phyloP scores from a whole-genome alignment of 2,329 filamentous ascomycete species.

The Pseudogymnoascus sp. region DNA sequence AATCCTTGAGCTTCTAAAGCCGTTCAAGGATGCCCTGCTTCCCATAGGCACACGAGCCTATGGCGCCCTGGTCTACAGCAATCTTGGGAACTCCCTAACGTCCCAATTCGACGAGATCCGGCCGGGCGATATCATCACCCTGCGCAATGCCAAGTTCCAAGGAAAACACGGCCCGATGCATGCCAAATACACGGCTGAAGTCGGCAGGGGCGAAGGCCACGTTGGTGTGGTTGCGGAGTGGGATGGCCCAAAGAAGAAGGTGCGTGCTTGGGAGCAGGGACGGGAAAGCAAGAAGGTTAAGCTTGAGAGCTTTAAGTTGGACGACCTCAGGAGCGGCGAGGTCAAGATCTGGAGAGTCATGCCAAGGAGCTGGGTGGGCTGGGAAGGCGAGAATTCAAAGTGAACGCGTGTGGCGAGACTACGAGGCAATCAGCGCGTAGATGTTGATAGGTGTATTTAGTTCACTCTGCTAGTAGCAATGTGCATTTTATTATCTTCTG shows the following conservation, averaged over 20 bases:
- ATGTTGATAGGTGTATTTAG: background rate
- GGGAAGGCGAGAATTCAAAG: conserved; percentile 56
- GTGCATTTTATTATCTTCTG: conserved; percentile 4
- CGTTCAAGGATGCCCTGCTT: conserved; percentile 63
- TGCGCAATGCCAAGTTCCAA: conserved; percentile 90
- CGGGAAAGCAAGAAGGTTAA: conserved; percentile 90
- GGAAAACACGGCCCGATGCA: conserved; percentile 94
- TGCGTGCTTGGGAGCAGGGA: conserved; percentile 90
- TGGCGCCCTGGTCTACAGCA: conserved; percentile 87
- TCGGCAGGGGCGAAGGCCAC: conserved; percentile 77
- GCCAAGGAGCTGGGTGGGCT: conserved; percentile 85
- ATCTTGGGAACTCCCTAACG: conserved; percentile 88
- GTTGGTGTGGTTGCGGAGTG: conserved; percentile 90
- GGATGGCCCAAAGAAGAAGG: conserved; percentile 98
- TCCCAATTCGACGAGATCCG: conserved; percentile 89
- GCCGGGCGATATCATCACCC: conserved; percentile 81
- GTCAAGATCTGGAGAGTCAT: conserved; percentile 97
- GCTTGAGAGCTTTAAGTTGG: conserved; percentile 87
- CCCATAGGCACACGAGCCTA: conserved; percentile 86
- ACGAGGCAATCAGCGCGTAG: background rate
- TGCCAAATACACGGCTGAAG: conserved; percentile 81
- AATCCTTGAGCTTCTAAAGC: conserved; percentile 69
- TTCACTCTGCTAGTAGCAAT: conserved; percentile 3
- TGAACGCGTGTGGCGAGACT: background rate
- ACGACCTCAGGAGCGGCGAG: conserved; percentile 85